Evolutionary conservation across 495 filamentous ascomycete species (phyloP).

Genomic region (Penicillium chermesinum): DNA sequence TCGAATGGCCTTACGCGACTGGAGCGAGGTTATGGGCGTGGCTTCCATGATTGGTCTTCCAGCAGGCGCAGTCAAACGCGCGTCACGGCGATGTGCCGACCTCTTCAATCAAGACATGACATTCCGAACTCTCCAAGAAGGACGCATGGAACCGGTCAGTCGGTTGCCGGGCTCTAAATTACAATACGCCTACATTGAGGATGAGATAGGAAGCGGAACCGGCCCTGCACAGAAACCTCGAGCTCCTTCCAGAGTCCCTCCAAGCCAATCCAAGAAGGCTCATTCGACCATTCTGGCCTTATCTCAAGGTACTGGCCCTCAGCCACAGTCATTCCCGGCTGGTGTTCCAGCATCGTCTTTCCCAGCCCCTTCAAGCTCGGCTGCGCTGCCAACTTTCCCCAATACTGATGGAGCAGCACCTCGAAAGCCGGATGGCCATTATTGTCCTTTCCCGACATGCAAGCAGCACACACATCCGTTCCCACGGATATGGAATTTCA

Average conservation of each 20-base stretch:
- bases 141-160: conserved; percentile 20
- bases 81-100: conserved; percentile 62
- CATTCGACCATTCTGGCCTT: not conserved
- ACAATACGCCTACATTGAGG: conserved; percentile 28
- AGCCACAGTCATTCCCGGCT: not conserved
- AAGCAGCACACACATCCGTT: conserved; percentile 30
- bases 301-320: not conserved
- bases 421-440: conserved; percentile 16
- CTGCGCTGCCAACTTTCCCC: not conserved
- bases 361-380: not conserved
- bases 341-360: not conserved
- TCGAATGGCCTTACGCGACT: conserved; percentile 56
- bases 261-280: not conserved
- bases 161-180: conserved; percentile 9
- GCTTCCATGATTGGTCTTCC: conserved; percentile 67
- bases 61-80: conserved; percentile 53
- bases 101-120: conserved; percentile 64
- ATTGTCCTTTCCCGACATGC: conserved; percentile 32
- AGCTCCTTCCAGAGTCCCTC: not conserved
- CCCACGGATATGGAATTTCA: conserved; percentile 38
- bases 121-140: conserved; percentile 53
- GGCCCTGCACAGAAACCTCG: not conserved
- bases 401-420: not conserved
- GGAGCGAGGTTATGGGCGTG: conserved; percentile 72
- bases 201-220: conserved; percentile 24